Percentiles rank a stretch among this genome's conserved stretches.
These are phyloP conservation scores for Phlebopus sp. DNA, from an alignment of 1,284 basidiomycete genomes.

Conservation along the genomic window DNA sequence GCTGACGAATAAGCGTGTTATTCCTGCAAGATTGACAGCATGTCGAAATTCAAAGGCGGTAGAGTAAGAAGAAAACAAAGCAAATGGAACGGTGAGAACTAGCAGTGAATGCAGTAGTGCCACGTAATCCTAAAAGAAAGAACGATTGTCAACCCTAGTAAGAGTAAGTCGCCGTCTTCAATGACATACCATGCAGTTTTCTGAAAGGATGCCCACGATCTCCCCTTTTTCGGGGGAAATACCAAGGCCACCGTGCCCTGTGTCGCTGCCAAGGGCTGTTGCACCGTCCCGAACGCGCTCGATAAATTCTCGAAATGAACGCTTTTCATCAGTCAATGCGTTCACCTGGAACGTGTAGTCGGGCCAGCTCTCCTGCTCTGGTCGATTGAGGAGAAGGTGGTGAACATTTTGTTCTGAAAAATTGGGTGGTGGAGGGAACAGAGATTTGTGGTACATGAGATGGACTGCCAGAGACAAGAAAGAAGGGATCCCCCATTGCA, in stretches of 20 bases:
- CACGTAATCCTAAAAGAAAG: slow-evolving; percentile 65
- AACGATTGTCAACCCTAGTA: neutral
- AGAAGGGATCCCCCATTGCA: neutral
- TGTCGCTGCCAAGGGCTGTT: slow-evolving; percentile 50
- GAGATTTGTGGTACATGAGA: slow-evolving; percentile 39
- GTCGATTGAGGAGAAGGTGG: slow-evolving; percentile 52
- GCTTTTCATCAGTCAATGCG: slow-evolving; percentile 45
- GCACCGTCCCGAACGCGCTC: slow-evolving; percentile 52
- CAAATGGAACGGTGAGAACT: slow-evolving; percentile 57
- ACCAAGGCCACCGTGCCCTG: slow-evolving; percentile 52
- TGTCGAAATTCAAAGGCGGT: slow-evolving; percentile 68
- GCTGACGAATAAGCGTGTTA: slow-evolving; percentile 62
- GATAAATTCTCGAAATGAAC: slow-evolving; percentile 48
- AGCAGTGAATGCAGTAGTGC: slow-evolving; percentile 56
- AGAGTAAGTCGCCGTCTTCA: neutral
- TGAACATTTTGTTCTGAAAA: slow-evolving; percentile 53
- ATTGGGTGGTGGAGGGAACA: slow-evolving; percentile 36
- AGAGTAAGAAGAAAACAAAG: slow-evolving; percentile 60
- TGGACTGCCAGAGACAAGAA: neutral
- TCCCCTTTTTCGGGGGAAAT: slow-evolving; percentile 46
- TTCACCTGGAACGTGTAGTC: slow-evolving; percentile 61
- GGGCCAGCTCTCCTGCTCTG: slow-evolving; percentile 48
- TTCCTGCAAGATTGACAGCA: slow-evolving; percentile 48
- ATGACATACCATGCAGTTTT: slow-evolving; percentile 59
- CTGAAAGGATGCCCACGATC: slow-evolving; percentile 65